These are phyloP conservation scores for Aspergillus ibericus DNA, from an alignment of 2,329 filamentous ascomycete genomes.

Conservation along the genomic window DNA sequence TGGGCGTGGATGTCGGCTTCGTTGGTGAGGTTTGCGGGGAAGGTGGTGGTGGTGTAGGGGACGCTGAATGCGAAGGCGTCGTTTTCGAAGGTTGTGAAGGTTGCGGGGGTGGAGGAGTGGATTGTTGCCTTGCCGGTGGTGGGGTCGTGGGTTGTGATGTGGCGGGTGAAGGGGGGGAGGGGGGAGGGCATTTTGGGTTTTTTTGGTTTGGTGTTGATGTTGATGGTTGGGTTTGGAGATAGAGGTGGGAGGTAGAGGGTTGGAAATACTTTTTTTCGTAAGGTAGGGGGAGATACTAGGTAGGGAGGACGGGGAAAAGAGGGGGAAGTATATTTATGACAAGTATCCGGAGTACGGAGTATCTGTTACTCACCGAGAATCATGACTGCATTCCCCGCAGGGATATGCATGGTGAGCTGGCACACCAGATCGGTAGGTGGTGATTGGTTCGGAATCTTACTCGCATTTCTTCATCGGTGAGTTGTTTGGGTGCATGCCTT, in stretches of 20 bases:
- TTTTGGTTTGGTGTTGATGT: not conserved
- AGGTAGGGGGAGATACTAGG: too few species aligned
- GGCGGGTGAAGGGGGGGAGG: conserved; percentile 29
- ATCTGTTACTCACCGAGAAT: too few species aligned
- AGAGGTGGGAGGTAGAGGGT: not conserved
- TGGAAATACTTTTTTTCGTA: too few species aligned
- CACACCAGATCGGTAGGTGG: too few species aligned
- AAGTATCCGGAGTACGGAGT: too few species aligned
- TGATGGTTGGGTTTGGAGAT: not conserved
- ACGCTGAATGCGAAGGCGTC: conserved; percentile 41
- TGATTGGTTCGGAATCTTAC: too few species aligned
- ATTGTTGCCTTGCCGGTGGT: conserved; percentile 37
- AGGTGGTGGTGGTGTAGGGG: conserved; percentile 42
- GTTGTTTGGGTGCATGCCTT: too few species aligned
- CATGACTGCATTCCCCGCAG: too few species aligned
- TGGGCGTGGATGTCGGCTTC: conserved; percentile 37
- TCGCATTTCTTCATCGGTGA: too few species aligned
- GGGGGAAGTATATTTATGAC: too few species aligned
- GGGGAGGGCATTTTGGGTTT: conserved; percentile 14
- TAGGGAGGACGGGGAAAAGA: not conserved
- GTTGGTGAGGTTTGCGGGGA: conserved; percentile 37
- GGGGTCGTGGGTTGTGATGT: conserved; percentile 42
- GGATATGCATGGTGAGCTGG: too few species aligned
- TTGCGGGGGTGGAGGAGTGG: conserved; percentile 29
- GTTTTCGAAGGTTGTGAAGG: conserved; percentile 31